These are phyloP conservation scores for Pisolithus thermaeus DNA, from an alignment of 1,284 basidiomycete genomes.

Conservation along the genomic window DNA sequence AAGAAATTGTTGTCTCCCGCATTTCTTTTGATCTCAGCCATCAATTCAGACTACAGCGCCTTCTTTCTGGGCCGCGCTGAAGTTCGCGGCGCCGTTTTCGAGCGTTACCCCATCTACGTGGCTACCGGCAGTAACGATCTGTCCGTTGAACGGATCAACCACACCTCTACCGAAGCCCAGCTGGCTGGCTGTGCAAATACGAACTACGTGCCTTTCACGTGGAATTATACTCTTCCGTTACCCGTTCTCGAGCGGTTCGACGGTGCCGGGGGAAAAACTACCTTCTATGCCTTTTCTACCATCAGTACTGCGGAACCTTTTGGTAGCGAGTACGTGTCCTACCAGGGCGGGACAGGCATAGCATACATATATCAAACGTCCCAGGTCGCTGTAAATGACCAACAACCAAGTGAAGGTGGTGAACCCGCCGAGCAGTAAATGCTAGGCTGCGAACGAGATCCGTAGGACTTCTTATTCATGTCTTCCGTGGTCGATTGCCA, in stretches of 20 bases:
- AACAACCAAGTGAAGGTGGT: background rate
- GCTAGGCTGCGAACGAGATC: background rate
- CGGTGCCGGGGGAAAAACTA: slow-evolving; percentile 6
- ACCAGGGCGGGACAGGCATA: slow-evolving; percentile 4
- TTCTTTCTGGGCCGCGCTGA: slow-evolving; percentile 12
- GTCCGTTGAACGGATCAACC: slow-evolving; percentile 2
- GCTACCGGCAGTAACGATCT: slow-evolving; percentile 8
- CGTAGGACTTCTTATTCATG: too few species aligned
- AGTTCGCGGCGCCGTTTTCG: background rate
- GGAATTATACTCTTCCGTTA: slow-evolving; percentile 5
- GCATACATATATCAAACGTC: slow-evolving; percentile 4
- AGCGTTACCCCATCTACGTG: slow-evolving; percentile 7
- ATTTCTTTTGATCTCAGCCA: background rate
- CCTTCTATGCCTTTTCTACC: background rate
- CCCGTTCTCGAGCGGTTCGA: slow-evolving; percentile 2
- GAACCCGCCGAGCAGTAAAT: background rate
- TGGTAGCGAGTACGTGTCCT: background rate
- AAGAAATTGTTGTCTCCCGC: background rate
- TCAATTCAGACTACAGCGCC: slow-evolving; percentile 1
- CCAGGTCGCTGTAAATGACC: background rate
- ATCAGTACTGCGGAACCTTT: background rate
- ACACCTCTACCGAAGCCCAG: slow-evolving; percentile 3
- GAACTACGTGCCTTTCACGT: slow-evolving; percentile 4
- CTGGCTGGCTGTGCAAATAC: slow-evolving; percentile 7
- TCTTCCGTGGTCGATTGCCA: too few species aligned